Percentiles rank a stretch among this genome's conserved stretches.
Conservation (phyloP, 306 rosid genomes). For the Cicer cuneatum region DNA sequence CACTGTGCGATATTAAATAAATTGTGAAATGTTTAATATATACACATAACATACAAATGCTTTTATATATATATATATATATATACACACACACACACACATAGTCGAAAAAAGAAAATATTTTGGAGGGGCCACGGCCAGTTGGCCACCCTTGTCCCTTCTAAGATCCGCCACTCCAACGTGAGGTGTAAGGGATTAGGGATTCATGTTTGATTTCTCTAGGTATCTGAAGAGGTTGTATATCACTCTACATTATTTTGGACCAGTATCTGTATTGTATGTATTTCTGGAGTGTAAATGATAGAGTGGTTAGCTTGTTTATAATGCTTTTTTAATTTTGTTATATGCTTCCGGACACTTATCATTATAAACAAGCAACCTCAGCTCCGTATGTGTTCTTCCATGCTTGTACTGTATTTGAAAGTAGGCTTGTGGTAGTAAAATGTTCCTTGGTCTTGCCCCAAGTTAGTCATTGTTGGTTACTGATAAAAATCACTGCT, state of each 20-base stretch:
- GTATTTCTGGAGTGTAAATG: not conserved
- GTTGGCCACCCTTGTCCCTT: too few relatives aligned
- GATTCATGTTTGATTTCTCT: not conserved
- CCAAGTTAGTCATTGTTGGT: conserved; percentile 6
- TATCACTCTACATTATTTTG: not conserved
- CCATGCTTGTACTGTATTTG: conserved; percentile 4
- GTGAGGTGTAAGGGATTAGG: not conserved
- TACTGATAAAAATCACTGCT: not conserved
- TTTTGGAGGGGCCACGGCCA: too few relatives aligned
- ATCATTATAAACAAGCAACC: not conserved
- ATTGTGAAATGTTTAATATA: too few relatives aligned
- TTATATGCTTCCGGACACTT: not conserved
- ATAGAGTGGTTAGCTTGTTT: not conserved
- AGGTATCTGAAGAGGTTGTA: not conserved
- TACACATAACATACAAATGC: too few relatives aligned
- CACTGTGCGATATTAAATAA: too few relatives aligned
- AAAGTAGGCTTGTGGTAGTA: not conserved
- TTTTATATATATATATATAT: too few relatives aligned
- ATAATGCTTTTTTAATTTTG: conserved; percentile 1
- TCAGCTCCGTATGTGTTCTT: conserved; percentile 14
- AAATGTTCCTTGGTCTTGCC: not conserved
- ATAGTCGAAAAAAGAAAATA: too few relatives aligned
- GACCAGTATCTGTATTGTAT: not conserved
- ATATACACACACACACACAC: too few relatives aligned
- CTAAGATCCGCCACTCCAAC: not conserved